These are phyloP conservation scores for Adansonia gregorii DNA, from an alignment of 441 rosid species.

Conservation along the genomic window DNA sequence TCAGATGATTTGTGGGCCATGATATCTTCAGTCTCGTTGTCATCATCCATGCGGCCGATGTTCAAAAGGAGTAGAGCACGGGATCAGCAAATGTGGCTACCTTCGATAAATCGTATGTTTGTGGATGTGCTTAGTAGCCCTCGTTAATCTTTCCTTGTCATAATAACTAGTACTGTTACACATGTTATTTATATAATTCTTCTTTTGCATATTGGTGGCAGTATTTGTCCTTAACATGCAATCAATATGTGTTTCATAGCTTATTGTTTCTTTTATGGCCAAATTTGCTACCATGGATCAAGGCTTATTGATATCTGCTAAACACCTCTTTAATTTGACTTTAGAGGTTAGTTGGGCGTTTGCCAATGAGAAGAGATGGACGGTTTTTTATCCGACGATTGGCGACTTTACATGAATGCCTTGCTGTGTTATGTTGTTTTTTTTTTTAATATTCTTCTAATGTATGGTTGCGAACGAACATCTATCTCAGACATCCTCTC, in stretches of 20 bases:
- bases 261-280: constrained; percentile 24
- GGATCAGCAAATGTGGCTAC: constrained; percentile 3
- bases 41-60: constrained; percentile 16
- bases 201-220: constrained; percentile 30
- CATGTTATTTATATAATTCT: constrained; percentile 33
- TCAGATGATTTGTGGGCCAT: constrained; percentile 50
- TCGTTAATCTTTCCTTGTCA: neutral
- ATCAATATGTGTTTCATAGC: too few species aligned
- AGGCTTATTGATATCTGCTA: constrained; percentile 25
- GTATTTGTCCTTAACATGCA: constrained; percentile 10
- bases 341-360: neutral
- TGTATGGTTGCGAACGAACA: neutral
- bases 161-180: constrained; percentile 31
- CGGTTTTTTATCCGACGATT: neutral
- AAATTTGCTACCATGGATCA: constrained; percentile 24
- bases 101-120: neutral
- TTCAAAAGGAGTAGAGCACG: neutral
- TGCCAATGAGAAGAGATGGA: constrained; percentile 25
- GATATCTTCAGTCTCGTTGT: constrained; percentile 41
- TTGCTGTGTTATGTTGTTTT: neutral
- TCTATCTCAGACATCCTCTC: too few species aligned
- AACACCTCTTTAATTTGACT: constrained; percentile 29
- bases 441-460: neutral
- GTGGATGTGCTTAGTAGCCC: neutral
- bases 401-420: neutral